Evolutionary conservation across 495 filamentous ascomycete species (phyloP).

Genomic region (Pseudoneurospora amorphoporcata): DNA sequence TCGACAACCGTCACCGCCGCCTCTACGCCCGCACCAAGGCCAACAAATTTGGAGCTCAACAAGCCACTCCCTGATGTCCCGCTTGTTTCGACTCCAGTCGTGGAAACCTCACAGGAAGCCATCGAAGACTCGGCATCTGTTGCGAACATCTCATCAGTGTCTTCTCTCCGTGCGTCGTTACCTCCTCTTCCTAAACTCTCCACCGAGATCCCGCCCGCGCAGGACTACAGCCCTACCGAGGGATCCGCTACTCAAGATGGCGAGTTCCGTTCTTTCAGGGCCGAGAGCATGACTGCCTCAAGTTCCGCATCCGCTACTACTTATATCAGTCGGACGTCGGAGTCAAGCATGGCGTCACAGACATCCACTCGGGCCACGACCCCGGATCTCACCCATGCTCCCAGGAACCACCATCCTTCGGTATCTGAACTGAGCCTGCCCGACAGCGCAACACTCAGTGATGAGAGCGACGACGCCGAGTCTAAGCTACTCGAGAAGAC

Average conservation of each 20-base stretch:
- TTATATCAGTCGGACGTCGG: conserved; percentile 70
- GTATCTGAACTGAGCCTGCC: conserved; percentile 48
- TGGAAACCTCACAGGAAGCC: conserved; percentile 12
- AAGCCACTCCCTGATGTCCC: conserved; percentile 37
- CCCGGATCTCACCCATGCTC: conserved; percentile 49
- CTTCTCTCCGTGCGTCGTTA: conserved; percentile 31
- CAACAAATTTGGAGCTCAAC: conserved; percentile 27
- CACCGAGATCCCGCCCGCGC: conserved; percentile 30
- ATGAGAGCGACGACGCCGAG: conserved; percentile 68
- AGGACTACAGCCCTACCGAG: conserved; percentile 39
- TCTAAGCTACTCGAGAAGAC: conserved; percentile 75
- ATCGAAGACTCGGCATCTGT: not conserved
- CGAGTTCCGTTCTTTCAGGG: conserved; percentile 39
- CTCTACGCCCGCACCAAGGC: conserved; percentile 18
- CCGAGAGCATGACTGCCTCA: conserved; percentile 40
- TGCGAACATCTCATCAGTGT: conserved; percentile 21
- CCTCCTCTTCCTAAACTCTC: conserved; percentile 40
- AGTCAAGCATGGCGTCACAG: conserved; percentile 68
- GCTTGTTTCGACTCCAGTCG: conserved; percentile 11
- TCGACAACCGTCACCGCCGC: conserved; percentile 17
- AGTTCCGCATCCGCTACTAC: conserved; percentile 56
- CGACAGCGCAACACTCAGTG: conserved; percentile 51
- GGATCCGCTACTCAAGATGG: conserved; percentile 29
- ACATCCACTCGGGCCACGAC: conserved; percentile 85
- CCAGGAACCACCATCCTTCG: conserved; percentile 34